Base-by-base conservation (phyloP, 2,329 filamentous ascomycete species). In the Penicillium polonicum region DNA sequence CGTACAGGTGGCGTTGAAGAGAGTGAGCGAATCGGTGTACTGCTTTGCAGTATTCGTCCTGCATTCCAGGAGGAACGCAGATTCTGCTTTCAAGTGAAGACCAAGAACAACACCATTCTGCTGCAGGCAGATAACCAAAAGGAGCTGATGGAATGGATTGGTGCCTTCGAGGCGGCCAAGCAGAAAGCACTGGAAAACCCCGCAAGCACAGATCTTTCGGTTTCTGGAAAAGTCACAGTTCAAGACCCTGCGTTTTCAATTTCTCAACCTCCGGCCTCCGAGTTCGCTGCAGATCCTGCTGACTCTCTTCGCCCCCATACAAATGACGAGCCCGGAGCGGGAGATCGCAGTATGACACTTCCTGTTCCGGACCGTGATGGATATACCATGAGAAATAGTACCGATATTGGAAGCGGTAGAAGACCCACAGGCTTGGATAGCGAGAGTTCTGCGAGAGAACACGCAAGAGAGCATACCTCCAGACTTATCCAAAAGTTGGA, bases 1-100 rank as follows among this genome's bases (percentile, higher is more conserved):
- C 86, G 92, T 58, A 87, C 86, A 44, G 87, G 87, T 44, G 93
- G 92, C 35, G 94, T 99, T 23, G 86, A 97, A 65, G 93, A 97
- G 73, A 96, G 92, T 46, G 94, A 99, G 68, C 92, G 96, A 76
- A 96, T 96, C 60, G 94, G 94, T 41, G 92, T 99, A 3, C 78
- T 99, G 52, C 85, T 99, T 39, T 99, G 94, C 78, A 96, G 91
- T 68, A 89, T 94, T 48, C 91, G 93, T 68, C 92, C 92, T 19
- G 92, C 92, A 0, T 89, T 95, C 51, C 88, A 91, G 65, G 94
- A 99, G 75, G 94, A 99, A 69, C 86, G 94, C 39, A 85, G 94
- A 17, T 99, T 97, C 75, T 97, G 94, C 72, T 97, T 99, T 68
- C 94, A 99, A 75, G 89, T 99, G 69, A 99, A 97, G 80, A 99